phyloP scores from a whole-genome alignment of 257 asterid genomes.

The Verbena officinalis region DNA sequence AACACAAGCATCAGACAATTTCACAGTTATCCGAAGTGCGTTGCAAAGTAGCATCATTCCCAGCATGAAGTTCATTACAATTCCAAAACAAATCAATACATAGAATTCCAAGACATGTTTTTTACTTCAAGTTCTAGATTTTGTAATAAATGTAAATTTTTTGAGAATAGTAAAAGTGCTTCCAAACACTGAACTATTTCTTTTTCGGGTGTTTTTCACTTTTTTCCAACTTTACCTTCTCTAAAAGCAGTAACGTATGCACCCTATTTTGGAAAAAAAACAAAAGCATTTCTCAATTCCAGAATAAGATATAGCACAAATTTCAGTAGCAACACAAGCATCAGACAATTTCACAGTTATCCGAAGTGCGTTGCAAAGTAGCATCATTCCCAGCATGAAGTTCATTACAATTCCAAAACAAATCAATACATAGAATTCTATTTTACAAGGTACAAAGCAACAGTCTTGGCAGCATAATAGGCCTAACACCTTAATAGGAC shows the following conservation, averaged over 20 bases:
- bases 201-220: too few species aligned
- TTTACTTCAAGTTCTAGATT: too few species aligned
- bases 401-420: constrained; percentile 16
- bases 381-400: background rate
- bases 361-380: background rate
- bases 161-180: too few species aligned
- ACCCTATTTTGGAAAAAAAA: too few species aligned
- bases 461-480: constrained; percentile 26
- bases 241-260: too few species aligned
- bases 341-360: background rate
- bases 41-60: background rate
- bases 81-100: constrained; percentile 9
- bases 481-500: constrained; percentile 21
- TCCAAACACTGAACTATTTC: too few species aligned
- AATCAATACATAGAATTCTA: constrained; percentile 20
- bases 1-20: background rate
- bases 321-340: background rate
- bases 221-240: too few species aligned
- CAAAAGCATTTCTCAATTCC: too few species aligned
- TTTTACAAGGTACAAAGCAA: constrained; percentile 36
- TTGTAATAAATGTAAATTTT: too few species aligned
- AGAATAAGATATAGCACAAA: too few species aligned
- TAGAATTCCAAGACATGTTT: too few species aligned
- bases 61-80: constrained; percentile 7
- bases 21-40: background rate